Evolutionary conservation across 352 stramenopile genomes (phyloP).

Genomic region (Globisporangium mamillatum): DNA sequence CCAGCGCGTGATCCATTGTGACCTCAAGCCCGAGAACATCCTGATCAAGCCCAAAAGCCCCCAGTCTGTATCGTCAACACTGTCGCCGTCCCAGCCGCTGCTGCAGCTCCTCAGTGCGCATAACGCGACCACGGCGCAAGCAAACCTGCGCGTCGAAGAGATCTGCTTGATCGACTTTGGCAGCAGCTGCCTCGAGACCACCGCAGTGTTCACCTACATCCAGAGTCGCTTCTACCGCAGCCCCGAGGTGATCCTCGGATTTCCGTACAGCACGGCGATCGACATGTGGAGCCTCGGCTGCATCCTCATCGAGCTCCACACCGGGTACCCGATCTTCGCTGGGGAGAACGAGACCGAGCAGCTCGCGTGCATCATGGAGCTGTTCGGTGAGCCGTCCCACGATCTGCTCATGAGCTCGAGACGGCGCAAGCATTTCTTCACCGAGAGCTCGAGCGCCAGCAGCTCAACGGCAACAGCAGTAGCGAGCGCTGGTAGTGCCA

Average conservation of each 20-base stretch:
- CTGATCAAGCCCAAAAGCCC: conserved; percentile 46
- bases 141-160: conserved; percentile 17
- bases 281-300: conserved; percentile 92
- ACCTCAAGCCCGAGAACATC: conserved; percentile 98
- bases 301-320: conserved; percentile 82
- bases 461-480: background rate
- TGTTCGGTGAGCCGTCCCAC: conserved; percentile 48
- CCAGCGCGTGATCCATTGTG: conserved; percentile 94
- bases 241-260: conserved; percentile 96
- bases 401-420: conserved; percentile 52
- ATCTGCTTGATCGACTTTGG: conserved; percentile 97
- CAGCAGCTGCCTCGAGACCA: conserved; percentile 88
- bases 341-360: conserved; percentile 84
- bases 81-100: background rate
- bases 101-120: background rate
- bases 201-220: conserved; percentile 96
- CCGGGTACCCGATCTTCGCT: conserved; percentile 81
- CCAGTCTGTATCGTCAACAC: conserved; percentile 19
- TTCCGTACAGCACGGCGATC: conserved; percentile 73
- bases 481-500: background rate
- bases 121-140: conserved; percentile 76
- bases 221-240: conserved; percentile 97
- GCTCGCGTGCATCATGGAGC: conserved; percentile 85
- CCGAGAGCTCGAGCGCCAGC: conserved; percentile 27
- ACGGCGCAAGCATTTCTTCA: conserved; percentile 65